Conservation (phyloP, 176 grass and related monocot species). For the Saccharum officinarum region DNA sequence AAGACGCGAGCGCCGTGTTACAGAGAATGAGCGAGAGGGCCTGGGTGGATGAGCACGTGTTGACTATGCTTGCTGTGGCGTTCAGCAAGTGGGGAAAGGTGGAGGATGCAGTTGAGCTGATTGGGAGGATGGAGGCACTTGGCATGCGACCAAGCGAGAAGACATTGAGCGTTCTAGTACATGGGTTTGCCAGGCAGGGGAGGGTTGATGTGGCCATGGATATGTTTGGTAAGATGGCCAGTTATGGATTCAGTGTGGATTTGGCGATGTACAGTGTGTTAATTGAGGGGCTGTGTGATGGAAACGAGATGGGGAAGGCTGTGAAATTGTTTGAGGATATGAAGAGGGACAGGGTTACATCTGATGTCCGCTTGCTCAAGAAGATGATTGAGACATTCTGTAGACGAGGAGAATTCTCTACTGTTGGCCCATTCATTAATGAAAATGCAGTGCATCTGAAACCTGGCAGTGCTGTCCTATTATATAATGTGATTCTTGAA, state of each 20-base stretch:
- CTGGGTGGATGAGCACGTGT: constrained; percentile 69
- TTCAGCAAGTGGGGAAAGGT: constrained; percentile 90
- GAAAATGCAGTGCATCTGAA: constrained; percentile 48
- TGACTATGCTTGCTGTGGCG: constrained; percentile 58
- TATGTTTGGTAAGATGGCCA: constrained; percentile 66
- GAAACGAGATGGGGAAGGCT: constrained; percentile 41
- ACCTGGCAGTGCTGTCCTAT: constrained; percentile 18
- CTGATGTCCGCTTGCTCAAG: constrained; percentile 57
- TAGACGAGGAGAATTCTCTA: constrained; percentile 38
- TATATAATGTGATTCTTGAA: constrained; percentile 74
- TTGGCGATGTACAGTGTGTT: constrained; percentile 64
- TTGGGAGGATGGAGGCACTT: constrained; percentile 58
- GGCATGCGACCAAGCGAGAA: constrained; percentile 56
- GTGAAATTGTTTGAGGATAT: constrained; percentile 58
- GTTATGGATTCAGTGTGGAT: constrained; percentile 58
- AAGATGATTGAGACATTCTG: constrained; percentile 53
- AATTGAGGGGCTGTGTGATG: constrained; percentile 65
- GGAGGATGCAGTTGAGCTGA: constrained; percentile 49
- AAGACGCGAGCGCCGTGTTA: constrained; percentile 49
- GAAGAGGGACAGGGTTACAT: constrained; percentile 56
- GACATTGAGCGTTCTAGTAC: constrained; percentile 59
- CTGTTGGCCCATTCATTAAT: constrained; percentile 44
- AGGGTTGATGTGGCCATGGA: constrained; percentile 60
- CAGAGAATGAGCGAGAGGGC: constrained; percentile 55
- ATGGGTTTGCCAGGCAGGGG: constrained; percentile 65